Conservation (phyloP, 2,329 filamentous ascomycete genomes). For the Hypomyces rosellus region DNA sequence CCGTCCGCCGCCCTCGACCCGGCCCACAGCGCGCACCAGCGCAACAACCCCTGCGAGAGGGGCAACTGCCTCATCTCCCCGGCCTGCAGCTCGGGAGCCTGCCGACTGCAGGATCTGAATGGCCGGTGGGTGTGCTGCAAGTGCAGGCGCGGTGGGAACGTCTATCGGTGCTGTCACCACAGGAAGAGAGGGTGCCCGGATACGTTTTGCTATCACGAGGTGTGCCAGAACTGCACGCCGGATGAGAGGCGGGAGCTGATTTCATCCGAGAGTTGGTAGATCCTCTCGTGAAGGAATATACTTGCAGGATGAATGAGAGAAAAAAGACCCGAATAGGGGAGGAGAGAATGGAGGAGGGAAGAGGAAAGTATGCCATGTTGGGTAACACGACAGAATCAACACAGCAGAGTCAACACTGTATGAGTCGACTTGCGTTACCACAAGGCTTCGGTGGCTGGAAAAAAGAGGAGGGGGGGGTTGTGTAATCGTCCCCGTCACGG, state of each 20-base stretch:
- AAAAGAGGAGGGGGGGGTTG: too few species aligned
- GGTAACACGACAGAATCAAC: too few species aligned
- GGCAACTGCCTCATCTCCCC: constrained; percentile 40
- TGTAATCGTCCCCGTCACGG: too few species aligned
- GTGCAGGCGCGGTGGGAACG: constrained; percentile 41
- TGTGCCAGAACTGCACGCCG: constrained; percentile 38
- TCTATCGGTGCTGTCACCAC: constrained; percentile 39
- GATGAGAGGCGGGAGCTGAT: constrained; percentile 19
- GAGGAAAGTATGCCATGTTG: too few species aligned
- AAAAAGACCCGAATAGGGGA: too few species aligned
- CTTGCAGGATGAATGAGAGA: too few species aligned
- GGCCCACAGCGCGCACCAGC: constrained; percentile 25
- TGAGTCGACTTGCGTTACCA: too few species aligned
- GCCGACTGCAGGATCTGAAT: constrained; percentile 42
- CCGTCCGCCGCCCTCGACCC: constrained; percentile 24
- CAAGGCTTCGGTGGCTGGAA: too few species aligned
- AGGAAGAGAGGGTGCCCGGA: constrained; percentile 40
- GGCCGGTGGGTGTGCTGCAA: constrained; percentile 45
- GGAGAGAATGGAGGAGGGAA: too few species aligned
- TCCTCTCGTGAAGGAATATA: too few species aligned
- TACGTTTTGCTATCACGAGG: constrained; percentile 46
- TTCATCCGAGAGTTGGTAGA: too few species aligned
- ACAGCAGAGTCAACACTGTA: too few species aligned
- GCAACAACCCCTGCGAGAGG: constrained; percentile 37
- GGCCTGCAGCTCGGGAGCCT: constrained; percentile 42